Conservation (phyloP, 768 basidiomycete species). For the Boletus patriciae region DNA sequence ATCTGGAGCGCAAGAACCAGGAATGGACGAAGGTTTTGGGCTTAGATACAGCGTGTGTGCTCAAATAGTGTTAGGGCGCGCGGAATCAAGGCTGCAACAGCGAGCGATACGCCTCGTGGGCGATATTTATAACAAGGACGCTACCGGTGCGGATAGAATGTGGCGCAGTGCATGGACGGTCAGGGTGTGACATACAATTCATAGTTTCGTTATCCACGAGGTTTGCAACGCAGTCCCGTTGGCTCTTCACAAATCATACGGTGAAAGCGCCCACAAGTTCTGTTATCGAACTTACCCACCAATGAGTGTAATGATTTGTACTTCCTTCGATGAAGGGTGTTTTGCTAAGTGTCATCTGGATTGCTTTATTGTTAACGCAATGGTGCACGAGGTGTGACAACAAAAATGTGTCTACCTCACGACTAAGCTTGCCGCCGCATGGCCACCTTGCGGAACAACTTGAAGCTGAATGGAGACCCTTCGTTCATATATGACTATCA, state of each 20-base stretch:
- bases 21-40: background rate
- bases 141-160: background rate
- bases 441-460: slow-evolving; percentile 5
- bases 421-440: background rate
- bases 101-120: background rate
- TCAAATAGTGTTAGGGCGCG: slow-evolving; percentile 6
- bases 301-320: background rate
- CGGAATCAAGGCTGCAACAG: background rate
- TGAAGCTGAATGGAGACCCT: background rate
- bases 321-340: background rate
- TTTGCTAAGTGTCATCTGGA: background rate
- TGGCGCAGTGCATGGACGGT: background rate
- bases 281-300: background rate
- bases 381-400: background rate
- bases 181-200: slow-evolving; percentile 6
- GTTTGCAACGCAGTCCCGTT: background rate
- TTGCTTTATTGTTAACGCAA: background rate
- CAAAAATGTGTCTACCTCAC: background rate
- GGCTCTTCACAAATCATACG: background rate
- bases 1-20: background rate
- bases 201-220: slow-evolving; percentile 6
- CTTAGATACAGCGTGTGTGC: background rate
- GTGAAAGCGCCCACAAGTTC: background rate
- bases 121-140: background rate
- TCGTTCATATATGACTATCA: background rate